Evolutionary conservation across 2,329 filamentous ascomycete species (phyloP).

Genomic region (Lachnellula occidentalis): DNA sequence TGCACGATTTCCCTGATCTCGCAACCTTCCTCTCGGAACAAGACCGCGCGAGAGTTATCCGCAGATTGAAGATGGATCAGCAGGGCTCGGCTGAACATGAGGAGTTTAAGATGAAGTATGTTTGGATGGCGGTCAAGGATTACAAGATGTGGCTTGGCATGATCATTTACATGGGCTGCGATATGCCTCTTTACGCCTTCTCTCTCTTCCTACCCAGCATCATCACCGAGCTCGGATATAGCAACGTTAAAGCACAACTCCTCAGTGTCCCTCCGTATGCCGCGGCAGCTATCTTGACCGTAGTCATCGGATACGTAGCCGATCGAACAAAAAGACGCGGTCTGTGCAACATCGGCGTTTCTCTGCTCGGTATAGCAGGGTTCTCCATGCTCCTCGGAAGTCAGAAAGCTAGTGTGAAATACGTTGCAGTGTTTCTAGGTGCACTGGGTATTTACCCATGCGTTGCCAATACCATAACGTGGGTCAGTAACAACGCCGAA

Average conservation of each 20-base stretch:
- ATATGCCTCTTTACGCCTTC: constrained; percentile 68
- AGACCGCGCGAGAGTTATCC: constrained; percentile 66
- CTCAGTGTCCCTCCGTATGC: constrained; percentile 71
- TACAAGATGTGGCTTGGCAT: constrained; percentile 77
- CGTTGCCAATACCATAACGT: constrained; percentile 80
- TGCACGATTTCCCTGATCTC: constrained; percentile 34
- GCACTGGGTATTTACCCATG: constrained; percentile 83
- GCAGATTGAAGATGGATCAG: constrained; percentile 62
- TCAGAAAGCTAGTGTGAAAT: constrained; percentile 63
- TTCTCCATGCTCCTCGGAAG: constrained; percentile 70
- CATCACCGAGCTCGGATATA: constrained; percentile 51
- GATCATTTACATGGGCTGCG: constrained; percentile 69
- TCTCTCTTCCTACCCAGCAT: constrained; percentile 74
- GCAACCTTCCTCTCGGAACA: constrained; percentile 63
- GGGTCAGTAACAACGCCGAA: constrained; percentile 82
- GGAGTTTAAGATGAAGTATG: constrained; percentile 63
- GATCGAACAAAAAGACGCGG: constrained; percentile 68
- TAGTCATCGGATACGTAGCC: constrained; percentile 64
- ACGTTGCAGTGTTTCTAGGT: constrained; percentile 75
- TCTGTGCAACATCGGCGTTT: constrained; percentile 70
- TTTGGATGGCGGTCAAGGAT: constrained; percentile 66
- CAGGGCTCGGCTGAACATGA: constrained; percentile 61
- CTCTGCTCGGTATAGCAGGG: constrained; percentile 66
- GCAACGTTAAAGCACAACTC: constrained; percentile 57
- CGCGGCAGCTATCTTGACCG: constrained; percentile 60